Evolutionary conservation across 2,329 filamentous ascomycete genomes (phyloP), one percentile per base, ranked within the genome.

Genomic region (Fusarium sulawesiense): DNA sequence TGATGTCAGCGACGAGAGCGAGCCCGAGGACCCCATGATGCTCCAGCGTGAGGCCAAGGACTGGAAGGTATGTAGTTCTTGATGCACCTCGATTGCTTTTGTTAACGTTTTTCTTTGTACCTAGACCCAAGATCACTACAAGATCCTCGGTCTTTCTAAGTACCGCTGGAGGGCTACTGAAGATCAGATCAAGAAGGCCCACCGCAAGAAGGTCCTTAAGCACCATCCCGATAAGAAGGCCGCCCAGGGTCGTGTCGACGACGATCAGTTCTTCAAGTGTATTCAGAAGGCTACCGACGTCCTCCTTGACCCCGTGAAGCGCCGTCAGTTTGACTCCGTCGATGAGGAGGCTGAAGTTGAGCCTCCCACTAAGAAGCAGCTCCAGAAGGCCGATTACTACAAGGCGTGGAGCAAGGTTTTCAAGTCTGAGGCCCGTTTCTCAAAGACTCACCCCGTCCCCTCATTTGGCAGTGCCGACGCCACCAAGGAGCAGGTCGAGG

Each of bases 201-300:
- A 99, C 86, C 93, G 96, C 85, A 98, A 97, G 90, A 99, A 99
- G 92, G 96, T 99, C 72, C 92, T 99, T 73, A 95, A 94, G 85
- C 96, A 99, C 82, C 96, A 99, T 83, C 96, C 96, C 68, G 96
- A 99, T 82, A 99, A 99, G 91, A 97, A 97, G 86, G 96, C 97
- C 18, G 96, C 96, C 29, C 88, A 91, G 49, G 96, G 96, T 67
- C 88, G 89, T 76, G 88, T 89, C 74, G 94, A 98, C 77, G 95
- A 98, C 82, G 96, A 99, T 82, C 93, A 92, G 81, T 99, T 99
- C 87, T 99, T 99, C 92, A 99, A 99, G 88, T 99, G 97, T 83
- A 99, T 99, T 81, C 97, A 99, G 81, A 98, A 98, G 83, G 96
- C 96, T 61, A 95, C 92, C 76, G 96, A 99, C 78, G 88, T 98